Percentiles rank a stretch among this genome's conserved stretches.
Conservation (phyloP, 306 rosid species). For the Cucurbita argyrosperma region DNA sequence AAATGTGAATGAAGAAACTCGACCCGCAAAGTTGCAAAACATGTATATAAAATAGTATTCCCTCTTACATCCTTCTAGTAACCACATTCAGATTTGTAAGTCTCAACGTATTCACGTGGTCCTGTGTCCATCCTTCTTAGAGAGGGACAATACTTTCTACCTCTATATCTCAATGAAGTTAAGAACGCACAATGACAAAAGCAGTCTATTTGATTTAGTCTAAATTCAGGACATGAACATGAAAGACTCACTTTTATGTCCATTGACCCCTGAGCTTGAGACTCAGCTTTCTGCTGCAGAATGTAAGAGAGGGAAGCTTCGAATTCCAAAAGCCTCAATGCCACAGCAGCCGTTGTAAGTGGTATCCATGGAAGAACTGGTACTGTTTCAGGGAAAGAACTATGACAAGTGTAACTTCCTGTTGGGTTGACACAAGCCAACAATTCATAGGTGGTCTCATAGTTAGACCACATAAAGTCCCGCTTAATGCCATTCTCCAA, state of each 20-base stretch:
- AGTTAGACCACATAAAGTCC: slow-evolving; percentile 40
- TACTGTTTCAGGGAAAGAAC: slow-evolving; percentile 14
- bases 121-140: not conserved
- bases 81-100: not conserved
- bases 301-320: slow-evolving; percentile 34
- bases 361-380: slow-evolving; percentile 66
- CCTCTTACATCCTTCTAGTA: too few species aligned
- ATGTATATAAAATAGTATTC: too few species aligned
- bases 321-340: slow-evolving; percentile 60
- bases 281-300: not conserved
- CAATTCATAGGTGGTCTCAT: slow-evolving; percentile 46
- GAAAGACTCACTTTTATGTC: slow-evolving; percentile 26
- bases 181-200: not conserved
- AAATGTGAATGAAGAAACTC: too few species aligned
- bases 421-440: slow-evolving; percentile 20
- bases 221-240: slow-evolving; percentile 4
- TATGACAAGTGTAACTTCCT: slow-evolving; percentile 13
- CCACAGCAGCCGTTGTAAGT: slow-evolving; percentile 52
- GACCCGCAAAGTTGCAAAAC: too few species aligned
- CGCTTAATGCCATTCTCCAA: slow-evolving; percentile 48
- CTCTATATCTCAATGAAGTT: not conserved
- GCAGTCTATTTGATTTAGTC: not conserved
- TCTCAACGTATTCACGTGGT: not conserved
- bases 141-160: not conserved
- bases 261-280: slow-evolving; percentile 27